Conservation (phyloP, 495 filamentous ascomycete species). For the Copromyces sp. region DNA sequence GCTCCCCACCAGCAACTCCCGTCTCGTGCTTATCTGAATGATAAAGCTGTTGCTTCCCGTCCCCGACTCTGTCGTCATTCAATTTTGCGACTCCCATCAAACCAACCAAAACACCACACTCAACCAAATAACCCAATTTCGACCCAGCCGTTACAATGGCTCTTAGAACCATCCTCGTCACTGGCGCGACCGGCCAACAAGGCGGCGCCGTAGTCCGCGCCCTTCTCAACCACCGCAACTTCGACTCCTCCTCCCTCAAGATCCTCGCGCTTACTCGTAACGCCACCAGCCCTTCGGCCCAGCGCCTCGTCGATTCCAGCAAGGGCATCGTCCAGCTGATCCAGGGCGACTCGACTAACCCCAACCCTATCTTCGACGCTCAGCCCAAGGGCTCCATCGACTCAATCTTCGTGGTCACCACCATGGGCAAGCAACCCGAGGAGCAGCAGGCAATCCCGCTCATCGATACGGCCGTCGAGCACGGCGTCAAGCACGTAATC, state of each 20-base stretch:
- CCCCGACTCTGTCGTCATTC: neutral
- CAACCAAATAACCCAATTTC: neutral
- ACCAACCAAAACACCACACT: neutral
- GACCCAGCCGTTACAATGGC: slow-evolving; percentile 5
- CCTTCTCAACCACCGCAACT: slow-evolving; percentile 34
- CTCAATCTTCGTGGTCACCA: slow-evolving; percentile 42
- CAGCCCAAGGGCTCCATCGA: slow-evolving; percentile 32
- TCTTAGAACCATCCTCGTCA: slow-evolving; percentile 31
- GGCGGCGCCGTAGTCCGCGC: slow-evolving; percentile 51
- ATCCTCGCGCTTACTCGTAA: slow-evolving; percentile 65
- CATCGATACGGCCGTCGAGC: slow-evolving; percentile 45
- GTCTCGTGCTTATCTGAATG: neutral
- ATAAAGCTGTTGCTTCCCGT: neutral
- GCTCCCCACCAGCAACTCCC: neutral
- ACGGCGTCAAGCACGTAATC: slow-evolving; percentile 44
- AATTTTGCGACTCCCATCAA: neutral
- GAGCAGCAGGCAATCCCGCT: slow-evolving; percentile 52
- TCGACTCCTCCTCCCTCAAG: slow-evolving; percentile 31
- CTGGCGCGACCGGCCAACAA: slow-evolving; percentile 66
- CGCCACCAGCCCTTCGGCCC: slow-evolving; percentile 39
- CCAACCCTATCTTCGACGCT: slow-evolving; percentile 41
- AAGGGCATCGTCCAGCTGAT: slow-evolving; percentile 38
- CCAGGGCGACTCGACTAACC: slow-evolving; percentile 45
- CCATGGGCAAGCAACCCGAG: slow-evolving; percentile 33
- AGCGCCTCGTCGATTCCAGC: slow-evolving; percentile 33